A percentile compares a stretch with the other conserved stretches of the same genome.
phyloP scores from a whole-genome alignment of 108 stramenopile genomes.

The Seminavis robusta region DNA sequence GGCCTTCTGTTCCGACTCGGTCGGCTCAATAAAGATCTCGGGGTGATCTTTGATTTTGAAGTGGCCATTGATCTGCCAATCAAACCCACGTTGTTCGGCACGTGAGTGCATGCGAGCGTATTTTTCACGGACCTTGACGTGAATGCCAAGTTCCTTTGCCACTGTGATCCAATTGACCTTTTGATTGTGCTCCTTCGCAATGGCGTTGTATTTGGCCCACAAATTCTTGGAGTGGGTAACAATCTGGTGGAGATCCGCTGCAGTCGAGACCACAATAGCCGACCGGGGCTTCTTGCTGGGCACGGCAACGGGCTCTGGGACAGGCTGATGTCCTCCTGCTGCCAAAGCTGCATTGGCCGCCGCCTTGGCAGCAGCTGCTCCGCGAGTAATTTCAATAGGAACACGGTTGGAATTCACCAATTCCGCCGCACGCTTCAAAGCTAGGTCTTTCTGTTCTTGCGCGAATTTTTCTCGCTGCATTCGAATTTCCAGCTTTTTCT shows the following conservation, averaged over 20 bases:
- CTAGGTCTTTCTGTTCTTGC: constrained; percentile 72
- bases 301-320: background rate
- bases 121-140: constrained; percentile 86
- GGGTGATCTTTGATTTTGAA: constrained; percentile 73
- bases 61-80: constrained; percentile 45
- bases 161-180: constrained; percentile 82
- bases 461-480: constrained; percentile 57
- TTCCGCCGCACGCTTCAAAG: constrained; percentile 64
- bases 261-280: constrained; percentile 73
- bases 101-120: constrained; percentile 79
- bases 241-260: constrained; percentile 66
- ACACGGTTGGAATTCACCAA: constrained; percentile 67
- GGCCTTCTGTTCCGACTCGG: constrained; percentile 45
- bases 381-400: constrained; percentile 74
- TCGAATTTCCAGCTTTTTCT: constrained; percentile 51
- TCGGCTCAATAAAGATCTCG: constrained; percentile 64
- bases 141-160: constrained; percentile 77
- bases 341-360: constrained; percentile 17
- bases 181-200: constrained; percentile 84
- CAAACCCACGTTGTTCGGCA: constrained; percentile 73
- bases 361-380: constrained; percentile 34
- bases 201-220: constrained; percentile 85
- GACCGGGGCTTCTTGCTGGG: constrained; percentile 54
- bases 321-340: background rate
- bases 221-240: constrained; percentile 76